Conservation (phyloP, 345 rosid genomes). For the Adansonia digitata region DNA sequence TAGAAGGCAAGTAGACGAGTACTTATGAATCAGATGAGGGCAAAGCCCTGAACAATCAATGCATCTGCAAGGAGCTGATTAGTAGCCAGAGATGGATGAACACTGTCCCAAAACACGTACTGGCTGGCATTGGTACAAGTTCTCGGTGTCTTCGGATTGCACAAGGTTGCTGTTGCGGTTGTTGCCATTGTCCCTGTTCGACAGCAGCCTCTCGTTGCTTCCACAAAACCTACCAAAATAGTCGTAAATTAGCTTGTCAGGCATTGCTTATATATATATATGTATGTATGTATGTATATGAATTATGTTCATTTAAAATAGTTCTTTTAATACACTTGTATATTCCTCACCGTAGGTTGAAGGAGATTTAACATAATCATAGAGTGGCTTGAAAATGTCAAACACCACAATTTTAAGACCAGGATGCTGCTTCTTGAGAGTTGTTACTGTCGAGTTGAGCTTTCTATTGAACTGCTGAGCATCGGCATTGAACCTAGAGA, state of each 20-base stretch:
- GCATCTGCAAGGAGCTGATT: conserved; percentile 73
- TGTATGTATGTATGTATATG: too few species aligned
- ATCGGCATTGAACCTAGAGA: conserved; percentile 56
- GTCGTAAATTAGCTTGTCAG: too few species aligned
- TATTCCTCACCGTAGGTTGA: conserved; percentile 41
- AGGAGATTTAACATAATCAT: conserved; percentile 56
- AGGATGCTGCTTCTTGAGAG: conserved; percentile 63
- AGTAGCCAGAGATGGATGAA: conserved; percentile 89
- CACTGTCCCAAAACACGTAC: conserved; percentile 91
- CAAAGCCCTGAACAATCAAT: conserved; percentile 53
- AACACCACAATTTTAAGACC: conserved; percentile 68
- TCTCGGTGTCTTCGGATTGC: conserved; percentile 66
- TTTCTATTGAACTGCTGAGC: conserved; percentile 76
- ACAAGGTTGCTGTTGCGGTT: conserved; percentile 57
- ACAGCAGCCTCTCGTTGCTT: conserved; percentile 86
- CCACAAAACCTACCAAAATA: conserved; percentile 55
- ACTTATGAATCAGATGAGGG: conserved; percentile 37
- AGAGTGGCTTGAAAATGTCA: conserved; percentile 72
- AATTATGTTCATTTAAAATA: not conserved
- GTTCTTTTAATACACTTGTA: not conserved
- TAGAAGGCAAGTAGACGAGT: too few species aligned
- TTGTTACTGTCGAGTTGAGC: conserved; percentile 48
- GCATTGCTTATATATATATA: not conserved
- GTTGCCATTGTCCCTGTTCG: conserved; percentile 84
- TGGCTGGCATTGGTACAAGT: conserved; percentile 80